A percentile compares a stretch with the other conserved stretches of the same genome.
Conservation (phyloP, 768 basidiomycete genomes). For the Chalciporus piperatus region DNA sequence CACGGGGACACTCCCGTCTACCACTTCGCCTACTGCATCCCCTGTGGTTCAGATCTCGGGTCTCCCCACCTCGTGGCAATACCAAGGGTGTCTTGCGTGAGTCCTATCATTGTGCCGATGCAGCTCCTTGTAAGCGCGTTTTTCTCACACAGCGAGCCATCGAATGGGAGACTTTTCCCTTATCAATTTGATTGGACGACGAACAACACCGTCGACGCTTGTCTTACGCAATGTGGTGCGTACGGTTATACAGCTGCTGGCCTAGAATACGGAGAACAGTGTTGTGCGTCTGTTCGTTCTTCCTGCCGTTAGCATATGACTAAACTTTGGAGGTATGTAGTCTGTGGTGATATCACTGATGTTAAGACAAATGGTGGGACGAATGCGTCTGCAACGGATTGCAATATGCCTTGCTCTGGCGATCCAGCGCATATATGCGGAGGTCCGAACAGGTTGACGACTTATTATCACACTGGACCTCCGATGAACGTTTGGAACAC, state of each 20-base stretch:
- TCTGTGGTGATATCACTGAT: conserved; percentile 67
- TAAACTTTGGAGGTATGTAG: conserved; percentile 35
- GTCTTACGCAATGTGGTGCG: conserved; percentile 63
- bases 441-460: conserved; percentile 48
- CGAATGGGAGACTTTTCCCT: conserved; percentile 49
- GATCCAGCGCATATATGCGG: conserved; percentile 72
- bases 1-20: conserved; percentile 53
- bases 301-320: not conserved
- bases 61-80: conserved; percentile 63
- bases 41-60: conserved; percentile 52
- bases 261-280: conserved; percentile 67
- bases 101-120: conserved; percentile 15
- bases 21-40: conserved; percentile 18
- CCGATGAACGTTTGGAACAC: conserved; percentile 61
- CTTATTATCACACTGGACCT: conserved; percentile 54
- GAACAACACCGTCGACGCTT: conserved; percentile 64
- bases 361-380: conserved; percentile 37
- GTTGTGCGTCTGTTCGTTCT: conserved; percentile 49
- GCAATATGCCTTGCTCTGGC: conserved; percentile 58
- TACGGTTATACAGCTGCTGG: conserved; percentile 75
- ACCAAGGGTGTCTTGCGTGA: conserved; percentile 66
- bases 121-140: not conserved
- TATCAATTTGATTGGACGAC: conserved; percentile 55
- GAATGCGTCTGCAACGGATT: conserved; percentile 36
- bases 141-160: conserved; percentile 43